Conservation (phyloP, 2,329 filamentous ascomycete species). For the Pseudogymnoascus destructans region DNA sequence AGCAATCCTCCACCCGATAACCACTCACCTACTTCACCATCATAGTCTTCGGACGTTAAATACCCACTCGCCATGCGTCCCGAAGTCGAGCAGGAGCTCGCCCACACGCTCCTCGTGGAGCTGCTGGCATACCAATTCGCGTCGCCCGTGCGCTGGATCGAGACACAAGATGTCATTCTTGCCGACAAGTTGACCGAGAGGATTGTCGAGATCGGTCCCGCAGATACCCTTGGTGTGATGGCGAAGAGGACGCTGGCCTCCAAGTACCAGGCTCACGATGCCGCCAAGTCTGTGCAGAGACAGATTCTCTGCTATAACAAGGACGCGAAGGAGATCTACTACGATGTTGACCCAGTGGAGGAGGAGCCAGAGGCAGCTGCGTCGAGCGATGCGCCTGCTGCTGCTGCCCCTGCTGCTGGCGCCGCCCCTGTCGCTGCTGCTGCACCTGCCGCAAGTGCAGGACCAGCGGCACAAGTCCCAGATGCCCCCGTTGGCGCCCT, state of each 20-base stretch:
- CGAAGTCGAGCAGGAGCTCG: constrained; percentile 97
- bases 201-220: constrained; percentile 93
- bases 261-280: constrained; percentile 98
- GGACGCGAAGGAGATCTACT: constrained; percentile 98
- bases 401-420: constrained; percentile 33
- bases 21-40: neutral
- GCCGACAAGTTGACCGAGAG: constrained; percentile 91
- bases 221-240: constrained; percentile 95
- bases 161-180: constrained; percentile 98
- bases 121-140: constrained; percentile 98
- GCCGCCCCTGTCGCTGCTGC: constrained; percentile 41
- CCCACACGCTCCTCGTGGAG: constrained; percentile 95
- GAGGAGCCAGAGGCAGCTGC: constrained; percentile 63
- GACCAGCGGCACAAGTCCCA: constrained; percentile 73
- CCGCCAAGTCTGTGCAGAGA: constrained; percentile 86
- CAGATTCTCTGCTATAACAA: constrained; percentile 99
- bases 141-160: constrained; percentile 98
- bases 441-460: constrained; percentile 55
- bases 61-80: constrained; percentile 62
- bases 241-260: constrained; percentile 88
- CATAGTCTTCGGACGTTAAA: constrained; percentile 23
- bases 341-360: constrained; percentile 88
- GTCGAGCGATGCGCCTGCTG: constrained; percentile 27
- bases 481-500: constrained; percentile 80
- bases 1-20: neutral